Evolutionary conservation across 2,329 filamentous ascomycete genomes (phyloP), one percentile per base, ranked within the genome.

Genomic region (Clarireedia homoeocarpa): DNA sequence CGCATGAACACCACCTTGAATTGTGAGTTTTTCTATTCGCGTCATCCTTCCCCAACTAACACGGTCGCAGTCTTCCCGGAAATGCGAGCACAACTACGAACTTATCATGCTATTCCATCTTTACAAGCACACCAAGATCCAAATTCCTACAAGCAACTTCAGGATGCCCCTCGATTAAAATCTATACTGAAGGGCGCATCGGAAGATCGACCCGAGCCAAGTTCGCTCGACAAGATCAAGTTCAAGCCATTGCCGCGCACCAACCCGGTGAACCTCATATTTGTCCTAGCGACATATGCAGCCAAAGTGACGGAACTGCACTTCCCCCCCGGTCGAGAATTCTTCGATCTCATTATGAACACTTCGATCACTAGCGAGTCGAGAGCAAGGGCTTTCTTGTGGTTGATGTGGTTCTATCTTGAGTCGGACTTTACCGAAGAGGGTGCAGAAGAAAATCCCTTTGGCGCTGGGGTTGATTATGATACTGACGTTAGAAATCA

Each of bases 1-100:
- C 82, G 94, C 61, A 99, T 99, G 94, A 99, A 99, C 72, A 99
- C 94, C 1, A 99, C 94, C 0, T 77, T 99, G 48, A 99, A 99
- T 69, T 97, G 91, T 96, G 76, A 69, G 84, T 71, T 54, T 7
- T 48, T 36, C 9, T 7, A 52, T 57, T 56, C 38, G 15, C 9
- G 20, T 7, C 56, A 38, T 48, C 34, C 12, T 10, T 42, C 46
- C 54, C 56, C 46, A 48, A 23, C 64, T 71, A 62, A 73, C 66
- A 53, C 59, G 53, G 17, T 58, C 36, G 52, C 70, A 95, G 94
- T 99, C 77, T 99, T 99, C 70, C 94, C 94, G 23, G 94, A 99
- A 72, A 99, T 99, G 94, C 88, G 94, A 73, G 94, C 94, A 30
- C 94, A 99, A 69, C 79, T 99, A 34, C 86, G 94, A 70, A 99